A percentile compares a stretch with the other conserved stretches of the same genome.
Evolutionary conservation across 805 yeast genomes (phyloP).

Genomic region (Cyberlindnera japonica): DNA sequence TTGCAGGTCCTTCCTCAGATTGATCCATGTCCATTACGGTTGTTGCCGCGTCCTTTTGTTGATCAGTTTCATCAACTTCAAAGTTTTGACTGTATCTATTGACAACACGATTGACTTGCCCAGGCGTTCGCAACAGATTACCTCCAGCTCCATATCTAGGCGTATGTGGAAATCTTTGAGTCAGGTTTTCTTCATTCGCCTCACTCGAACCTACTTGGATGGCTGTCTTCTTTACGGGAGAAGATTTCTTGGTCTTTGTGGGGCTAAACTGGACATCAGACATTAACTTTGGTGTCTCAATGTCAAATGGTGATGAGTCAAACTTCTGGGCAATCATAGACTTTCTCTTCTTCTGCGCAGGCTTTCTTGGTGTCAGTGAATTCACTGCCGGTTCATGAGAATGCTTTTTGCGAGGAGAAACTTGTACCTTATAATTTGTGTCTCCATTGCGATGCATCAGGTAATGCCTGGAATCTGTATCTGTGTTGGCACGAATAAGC

Average conservation of each 20-base stretch:
- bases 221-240: slow-evolving; percentile 15
- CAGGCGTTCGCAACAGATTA: slow-evolving; percentile 29
- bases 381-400: slow-evolving; percentile 17
- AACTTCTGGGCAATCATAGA: slow-evolving; percentile 24
- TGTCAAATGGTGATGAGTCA: slow-evolving; percentile 29
- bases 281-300: slow-evolving; percentile 26
- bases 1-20: slow-evolving; percentile 22
- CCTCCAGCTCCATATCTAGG: slow-evolving; percentile 43
- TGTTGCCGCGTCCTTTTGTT: neutral
- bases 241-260: slow-evolving; percentile 4
- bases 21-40: slow-evolving; percentile 19
- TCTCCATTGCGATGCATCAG: slow-evolving; percentile 24
- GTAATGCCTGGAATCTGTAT: slow-evolving; percentile 18
- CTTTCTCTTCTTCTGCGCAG: slow-evolving; percentile 22
- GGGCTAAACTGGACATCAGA: slow-evolving; percentile 28
- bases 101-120: slow-evolving; percentile 17
- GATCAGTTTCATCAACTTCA: slow-evolving; percentile 1
- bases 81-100: slow-evolving; percentile 17
- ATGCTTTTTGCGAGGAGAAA: slow-evolving; percentile 24
- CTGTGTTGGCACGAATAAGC: slow-evolving; percentile 13
- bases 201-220: neutral
- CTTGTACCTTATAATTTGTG: slow-evolving; percentile 23
- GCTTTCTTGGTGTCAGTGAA: slow-evolving; percentile 23
- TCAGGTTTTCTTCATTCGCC: slow-evolving; percentile 13
- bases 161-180: slow-evolving; percentile 44